A percentile compares a stretch with the other conserved stretches of the same genome.
phyloP scores from a whole-genome alignment of 768 basidiomycete genomes.

The Boletus subparvulus region DNA sequence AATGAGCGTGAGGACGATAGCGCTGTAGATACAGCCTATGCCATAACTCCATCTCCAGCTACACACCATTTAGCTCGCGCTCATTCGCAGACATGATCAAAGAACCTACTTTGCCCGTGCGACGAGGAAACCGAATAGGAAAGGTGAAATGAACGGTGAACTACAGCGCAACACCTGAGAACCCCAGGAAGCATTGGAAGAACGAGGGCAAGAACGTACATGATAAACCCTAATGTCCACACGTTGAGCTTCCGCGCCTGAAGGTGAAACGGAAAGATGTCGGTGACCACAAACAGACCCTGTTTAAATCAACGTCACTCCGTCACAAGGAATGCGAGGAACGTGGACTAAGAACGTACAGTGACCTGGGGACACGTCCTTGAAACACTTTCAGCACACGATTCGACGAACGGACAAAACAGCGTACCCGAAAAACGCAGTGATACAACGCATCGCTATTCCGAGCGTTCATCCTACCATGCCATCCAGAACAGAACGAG shows the following conservation, averaged over 20 bases:
- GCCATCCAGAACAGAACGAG: not conserved
- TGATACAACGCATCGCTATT: conserved; percentile 35
- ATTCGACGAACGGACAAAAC: not conserved
- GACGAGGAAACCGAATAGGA: conserved; percentile 30
- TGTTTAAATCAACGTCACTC: conserved; percentile 5
- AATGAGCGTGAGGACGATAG: conserved; percentile 46
- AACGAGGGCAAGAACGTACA: conserved; percentile 46
- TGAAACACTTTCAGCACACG: not conserved
- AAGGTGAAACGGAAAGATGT: conserved; percentile 54
- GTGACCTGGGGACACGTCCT: conserved; percentile 55
- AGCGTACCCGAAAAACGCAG: conserved; percentile 32
- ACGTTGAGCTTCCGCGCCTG: conserved; percentile 52
- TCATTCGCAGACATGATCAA: no score
- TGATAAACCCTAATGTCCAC: conserved; percentile 55
- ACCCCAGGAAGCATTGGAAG: conserved; percentile 19
- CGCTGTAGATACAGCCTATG: conserved; percentile 48
- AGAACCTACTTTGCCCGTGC: conserved; percentile 25
- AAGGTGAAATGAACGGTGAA: conserved; percentile 31
- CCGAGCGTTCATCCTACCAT: not conserved
- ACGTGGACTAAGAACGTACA: conserved; percentile 23
- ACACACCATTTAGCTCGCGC: not conserved
- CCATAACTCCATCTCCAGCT: conserved; percentile 57
- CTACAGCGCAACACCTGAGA: conserved; percentile 28
- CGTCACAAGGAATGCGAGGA: not conserved
- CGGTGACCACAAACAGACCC: conserved; percentile 48